Conservation (phyloP, 805 yeast species). For the Myxozyma melibiosi region DNA sequence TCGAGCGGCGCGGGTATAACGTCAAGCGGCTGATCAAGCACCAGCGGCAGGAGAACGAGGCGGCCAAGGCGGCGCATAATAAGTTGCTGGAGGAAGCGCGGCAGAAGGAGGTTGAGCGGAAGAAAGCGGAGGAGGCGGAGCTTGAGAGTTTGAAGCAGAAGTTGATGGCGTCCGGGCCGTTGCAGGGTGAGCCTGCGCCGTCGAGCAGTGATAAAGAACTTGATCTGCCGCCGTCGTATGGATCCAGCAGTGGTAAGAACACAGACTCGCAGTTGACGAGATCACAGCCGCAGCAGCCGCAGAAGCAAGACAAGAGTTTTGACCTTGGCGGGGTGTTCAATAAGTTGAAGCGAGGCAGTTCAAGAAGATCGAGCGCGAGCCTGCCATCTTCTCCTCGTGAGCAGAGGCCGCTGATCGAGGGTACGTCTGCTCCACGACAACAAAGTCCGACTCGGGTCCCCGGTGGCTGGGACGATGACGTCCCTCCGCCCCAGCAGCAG, state of each 20-base stretch:
- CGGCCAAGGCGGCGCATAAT: constrained; percentile 14
- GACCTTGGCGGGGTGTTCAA: constrained; percentile 23
- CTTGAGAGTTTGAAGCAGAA: constrained; percentile 8
- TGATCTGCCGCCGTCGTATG: constrained; percentile 19
- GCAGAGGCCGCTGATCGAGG: too few species aligned
- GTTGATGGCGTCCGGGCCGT: neutral
- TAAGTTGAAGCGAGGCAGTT: constrained; percentile 8
- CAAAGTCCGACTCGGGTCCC: constrained; percentile 6
- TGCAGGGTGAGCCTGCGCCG: constrained; percentile 2
- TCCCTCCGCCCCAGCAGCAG: neutral
- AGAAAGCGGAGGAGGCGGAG: constrained; percentile 22
- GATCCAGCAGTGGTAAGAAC: neutral
- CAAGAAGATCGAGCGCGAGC: neutral
- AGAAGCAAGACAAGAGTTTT: neutral
- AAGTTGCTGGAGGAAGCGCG: constrained; percentile 23
- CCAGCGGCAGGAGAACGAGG: constrained; percentile 34
- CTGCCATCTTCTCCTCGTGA: too few species aligned
- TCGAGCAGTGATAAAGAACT: constrained; percentile 10
- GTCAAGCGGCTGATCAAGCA: constrained; percentile 41
- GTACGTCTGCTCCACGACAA: neutral
- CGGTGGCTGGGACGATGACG: constrained; percentile 25
- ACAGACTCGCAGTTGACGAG: neutral
- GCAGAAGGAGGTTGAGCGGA: constrained; percentile 19
- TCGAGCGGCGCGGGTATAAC: constrained; percentile 46
- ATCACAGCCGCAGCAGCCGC: neutral